Conservation (phyloP, 2,329 filamentous ascomycete species). For the Scedosporium dehoogii region DNA sequence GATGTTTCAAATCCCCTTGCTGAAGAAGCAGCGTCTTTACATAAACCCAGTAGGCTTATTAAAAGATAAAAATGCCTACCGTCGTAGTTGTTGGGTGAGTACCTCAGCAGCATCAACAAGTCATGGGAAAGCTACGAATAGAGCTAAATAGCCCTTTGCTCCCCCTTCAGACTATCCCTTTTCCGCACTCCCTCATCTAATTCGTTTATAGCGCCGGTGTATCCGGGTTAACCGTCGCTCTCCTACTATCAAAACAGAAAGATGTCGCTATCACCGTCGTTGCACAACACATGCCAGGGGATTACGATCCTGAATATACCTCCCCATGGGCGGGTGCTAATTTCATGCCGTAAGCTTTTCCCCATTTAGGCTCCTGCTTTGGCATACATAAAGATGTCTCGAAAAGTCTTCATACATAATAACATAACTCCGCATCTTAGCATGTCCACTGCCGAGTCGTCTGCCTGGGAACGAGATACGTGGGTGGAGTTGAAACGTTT, state of each 20-base stretch:
- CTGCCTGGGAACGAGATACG: constrained; percentile 50
- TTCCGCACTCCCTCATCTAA: not conserved
- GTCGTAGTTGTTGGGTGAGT: no score
- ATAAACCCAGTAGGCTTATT: no score
- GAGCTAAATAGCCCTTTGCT: no score
- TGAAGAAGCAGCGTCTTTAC: no score
- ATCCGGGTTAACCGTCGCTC: constrained; percentile 38
- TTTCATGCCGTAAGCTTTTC: constrained; percentile 52
- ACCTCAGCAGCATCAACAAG: no score
- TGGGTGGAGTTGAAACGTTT: constrained; percentile 54
- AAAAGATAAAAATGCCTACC: no score
- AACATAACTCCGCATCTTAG: not conserved
- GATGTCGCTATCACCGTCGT: constrained; percentile 53
- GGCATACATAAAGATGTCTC: no score
- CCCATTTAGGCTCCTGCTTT: no score
- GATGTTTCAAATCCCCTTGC: no score
- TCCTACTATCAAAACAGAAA: constrained; percentile 34
- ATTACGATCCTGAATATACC: constrained; percentile 84
- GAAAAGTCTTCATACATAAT: not conserved
- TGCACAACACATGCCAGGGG: constrained; percentile 86
- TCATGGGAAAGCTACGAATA: no score
- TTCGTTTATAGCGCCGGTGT: constrained; percentile 32
- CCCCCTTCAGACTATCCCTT: no score
- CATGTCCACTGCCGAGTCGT: constrained; percentile 33
- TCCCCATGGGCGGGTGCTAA: constrained; percentile 87